Percentiles rank a stretch among this genome's conserved stretches.
phyloP scores from a whole-genome alignment of 768 basidiomycete species.

The Collybia sordida region DNA sequence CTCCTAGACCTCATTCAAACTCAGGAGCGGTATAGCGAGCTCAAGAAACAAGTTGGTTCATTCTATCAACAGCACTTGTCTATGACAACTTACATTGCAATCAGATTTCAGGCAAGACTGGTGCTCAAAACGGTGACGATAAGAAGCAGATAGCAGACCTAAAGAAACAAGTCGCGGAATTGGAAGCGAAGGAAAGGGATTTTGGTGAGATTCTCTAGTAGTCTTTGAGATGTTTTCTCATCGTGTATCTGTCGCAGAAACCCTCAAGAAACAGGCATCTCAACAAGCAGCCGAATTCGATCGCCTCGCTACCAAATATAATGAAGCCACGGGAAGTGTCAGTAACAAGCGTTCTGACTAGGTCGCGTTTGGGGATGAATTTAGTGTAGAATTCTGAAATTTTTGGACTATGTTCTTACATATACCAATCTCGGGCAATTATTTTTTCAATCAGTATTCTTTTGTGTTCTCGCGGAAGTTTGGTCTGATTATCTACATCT shows the following conservation, averaged over 20 bases:
- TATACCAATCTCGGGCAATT: too few relatives aligned
- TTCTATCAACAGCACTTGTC: not conserved
- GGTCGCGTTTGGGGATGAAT: too few relatives aligned
- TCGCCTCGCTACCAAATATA: conserved; percentile 76
- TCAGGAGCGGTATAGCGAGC: conserved; percentile 82
- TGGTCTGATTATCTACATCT: too few relatives aligned
- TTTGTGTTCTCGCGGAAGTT: too few relatives aligned
- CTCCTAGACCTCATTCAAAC: conserved; percentile 87
- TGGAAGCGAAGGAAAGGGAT: conserved; percentile 61
- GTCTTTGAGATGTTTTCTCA: not conserved
- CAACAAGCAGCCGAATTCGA: conserved; percentile 83
- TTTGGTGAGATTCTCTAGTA: conserved; percentile 46
- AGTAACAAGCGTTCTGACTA: conserved; percentile 68
- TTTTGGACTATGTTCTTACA: too few relatives aligned
- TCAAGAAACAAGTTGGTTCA: conserved; percentile 60
- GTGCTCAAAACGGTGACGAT: conserved; percentile 35
- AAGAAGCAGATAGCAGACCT: conserved; percentile 63
- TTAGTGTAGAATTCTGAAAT: too few relatives aligned
- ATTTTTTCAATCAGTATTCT: too few relatives aligned
- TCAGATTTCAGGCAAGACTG: conserved; percentile 12
- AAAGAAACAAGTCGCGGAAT: conserved; percentile 61
- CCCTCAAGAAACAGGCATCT: conserved; percentile 77
- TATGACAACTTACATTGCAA: conserved; percentile 8
- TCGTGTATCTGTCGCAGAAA: conserved; percentile 42
- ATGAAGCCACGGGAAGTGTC: conserved; percentile 59